Base-by-base conservation (phyloP, 352 stramenopile species). In the Globisporangium ultimum region DNA sequence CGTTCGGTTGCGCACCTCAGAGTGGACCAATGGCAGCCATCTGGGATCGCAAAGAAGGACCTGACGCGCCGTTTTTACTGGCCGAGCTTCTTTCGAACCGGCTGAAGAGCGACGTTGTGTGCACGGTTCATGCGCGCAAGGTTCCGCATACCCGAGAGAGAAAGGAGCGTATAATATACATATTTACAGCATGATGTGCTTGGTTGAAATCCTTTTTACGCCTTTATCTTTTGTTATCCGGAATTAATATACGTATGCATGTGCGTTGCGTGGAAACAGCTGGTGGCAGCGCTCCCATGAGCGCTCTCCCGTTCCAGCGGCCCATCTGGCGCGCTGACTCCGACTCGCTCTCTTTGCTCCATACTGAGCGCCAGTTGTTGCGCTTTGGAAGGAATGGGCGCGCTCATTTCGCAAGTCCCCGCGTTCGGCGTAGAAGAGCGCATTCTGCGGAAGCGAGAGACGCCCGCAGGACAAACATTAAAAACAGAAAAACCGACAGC, bases 261-360 rank as follows among this genome's bases (percentile, higher is more conserved):
- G 11, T 20, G 36, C 40, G 42, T 63, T 61, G 17, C 22, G 11
- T 0, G 42, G 40, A 65, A 65, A 20, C 59, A 65, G 59, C 59
- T 65, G 59, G 28, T 55, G 45, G 53, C 42, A 48, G 40, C 24
- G 18, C 36, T 11, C 10, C 38, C 2, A 17, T 17, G 38, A 17
- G 14, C 11, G 10, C 40, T 45, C 40, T 53, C 38, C 42, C 20
- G 11, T 64, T 59, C 58, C 38, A 13, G 1, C 15, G 22, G 1
- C 17, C 40, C 58, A 58, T 43, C 15, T 64, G 58, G 46, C 21
- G 58, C 49, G 21, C 57, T 63, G 60, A 56, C 60, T 60, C 21
- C 53, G 60, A 66, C 61, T 67, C 55, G 54, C 36, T 63, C 17
- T 12, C 38, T 36, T 36, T 13, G 18, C 38, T 20, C 43, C 32